Percentiles rank a stretch among this genome's conserved stretches.
Evolutionary conservation across 768 basidiomycete species (phyloP).

Genomic region (Podaxis sp.): DNA sequence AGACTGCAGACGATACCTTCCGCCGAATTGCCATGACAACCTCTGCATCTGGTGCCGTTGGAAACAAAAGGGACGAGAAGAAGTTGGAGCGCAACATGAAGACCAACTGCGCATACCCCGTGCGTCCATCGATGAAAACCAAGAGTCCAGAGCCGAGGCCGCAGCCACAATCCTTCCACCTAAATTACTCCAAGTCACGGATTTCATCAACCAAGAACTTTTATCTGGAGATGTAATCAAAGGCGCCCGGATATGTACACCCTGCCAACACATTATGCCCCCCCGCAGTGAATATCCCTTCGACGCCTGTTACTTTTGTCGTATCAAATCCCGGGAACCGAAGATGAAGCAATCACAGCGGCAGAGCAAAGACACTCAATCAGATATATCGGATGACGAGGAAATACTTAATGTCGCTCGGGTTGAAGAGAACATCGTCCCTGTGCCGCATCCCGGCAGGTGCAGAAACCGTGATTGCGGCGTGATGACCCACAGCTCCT

Average conservation of each 20-base stretch:
- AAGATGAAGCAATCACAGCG: too few species aligned
- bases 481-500: neutral
- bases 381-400: neutral
- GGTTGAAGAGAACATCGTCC: neutral
- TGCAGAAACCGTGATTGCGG: constrained; percentile 8
- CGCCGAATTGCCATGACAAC: neutral
- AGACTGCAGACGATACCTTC: neutral
- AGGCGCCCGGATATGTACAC: constrained; percentile 5
- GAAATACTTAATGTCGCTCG: neutral
- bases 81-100: neutral
- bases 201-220: constrained; percentile 3
- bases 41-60: constrained; percentile 5
- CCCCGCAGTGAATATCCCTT: neutral
- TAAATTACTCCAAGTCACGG: neutral
- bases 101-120: neutral
- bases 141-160: neutral
- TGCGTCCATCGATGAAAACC: neutral
- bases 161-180: too few species aligned
- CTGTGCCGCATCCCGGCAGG: neutral
- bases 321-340: neutral
- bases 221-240: neutral
- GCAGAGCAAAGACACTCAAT: too few species aligned
- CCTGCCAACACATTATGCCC: constrained; percentile 9
- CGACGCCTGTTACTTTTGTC: neutral
- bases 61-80: neutral